Base-by-base conservation (phyloP, 768 basidiomycete genomes). In the Coprinellus aureogranulatus region DNA sequence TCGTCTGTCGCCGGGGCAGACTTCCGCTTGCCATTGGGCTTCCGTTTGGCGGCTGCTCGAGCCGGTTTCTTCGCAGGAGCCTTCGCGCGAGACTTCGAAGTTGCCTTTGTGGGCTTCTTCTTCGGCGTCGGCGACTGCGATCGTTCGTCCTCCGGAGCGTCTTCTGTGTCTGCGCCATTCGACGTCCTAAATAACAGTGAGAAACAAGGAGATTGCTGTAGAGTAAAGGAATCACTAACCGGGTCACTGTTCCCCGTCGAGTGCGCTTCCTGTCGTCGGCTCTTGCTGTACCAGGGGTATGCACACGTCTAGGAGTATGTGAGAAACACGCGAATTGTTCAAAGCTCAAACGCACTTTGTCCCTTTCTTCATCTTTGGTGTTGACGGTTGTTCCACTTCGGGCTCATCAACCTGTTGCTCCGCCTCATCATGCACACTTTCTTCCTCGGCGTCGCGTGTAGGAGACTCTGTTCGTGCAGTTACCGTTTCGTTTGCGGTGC, bases 181-280 rank as follows among this genome's bases (percentile, higher is more conserved):
- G 44, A 46, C n/a, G 49, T 41, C 31, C 23, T 37, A 41, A 22
- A 26, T 5, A 40, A 22, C 12, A 49, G 22, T 1, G 25, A 37
- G 10, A 56, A 5, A 30, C 23, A 11, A 20, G 28, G 8, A 30
- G 14, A 28, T 26, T 12, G 27, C 26, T 44, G 30, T 39, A 16
- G 31, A 18, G 39, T 25, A 18, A 16, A 53, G 53, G 18, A 4
- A 39, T 28, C 14, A 47, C 54, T 20, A 12, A 47, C 45, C 54
- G 18, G 8, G 39, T 51, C 9, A 26, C 25, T 31, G 27, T 58
- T 14, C 44, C 28, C 20, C 51, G 51, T 16, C 57, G 50, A 5
- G 41, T 58, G n/a, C 57, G 57, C 30, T 58, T 58, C 22, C 57
- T 39, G n/a, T 58, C 57, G n/a, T 53, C 57, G 9, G 51, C 40